Evolutionary conservation across 192 early-diverging fungal genomes (phyloP), one percentile per base, ranked within the genome.

Genomic region (Phlyctochytrium planicorne): DNA sequence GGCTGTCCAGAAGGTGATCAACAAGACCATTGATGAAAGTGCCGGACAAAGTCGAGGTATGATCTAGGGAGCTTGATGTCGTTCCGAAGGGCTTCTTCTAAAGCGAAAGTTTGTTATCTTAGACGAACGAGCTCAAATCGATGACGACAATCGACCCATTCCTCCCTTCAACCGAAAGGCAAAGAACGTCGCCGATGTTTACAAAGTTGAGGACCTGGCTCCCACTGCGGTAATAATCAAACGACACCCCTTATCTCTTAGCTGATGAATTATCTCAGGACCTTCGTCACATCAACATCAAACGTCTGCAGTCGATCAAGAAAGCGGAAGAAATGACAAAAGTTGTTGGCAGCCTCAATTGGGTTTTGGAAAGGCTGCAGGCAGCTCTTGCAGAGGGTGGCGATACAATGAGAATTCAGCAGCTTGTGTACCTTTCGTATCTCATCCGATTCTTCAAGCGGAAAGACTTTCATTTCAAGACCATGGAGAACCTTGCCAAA

Each of bases 341-440:
- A n/a, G n/a, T n/a, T n/a, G n/a, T n/a, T n/a, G n/a, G n/a, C n/a
- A n/a, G n/a, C n/a, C n/a, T n/a, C n/a, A n/a, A n/a, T n/a, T n/a
- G n/a, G n/a, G n/a, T n/a, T n/a, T n/a, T n/a, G n/a, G n/a, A n/a
- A n/a, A n/a, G n/a, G n/a, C n/a, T n/a, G n/a, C n/a, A n/a, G n/a
- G n/a, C n/a, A n/a, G n/a, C n/a, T n/a, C n/a, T n/a, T n/a, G n/a
- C n/a, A n/a, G n/a, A n/a, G n/a, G n/a, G n/a, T n/a, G n/a, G n/a
- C n/a, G n/a, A n/a, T n/a, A n/a, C n/a, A n/a, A n/a, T n/a, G n/a
- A n/a, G n/a, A n/a, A n/a, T n/a, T n/a, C n/a, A n/a, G n/a, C n/a
- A n/a, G n/a, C n/a, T 91, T 35, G 69, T 96, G 60, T 96, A 92
- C 74, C 80, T 96, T 57, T 78, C 73, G 32, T 91, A 87, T 60